Base-by-base conservation (phyloP, 2,329 filamentous ascomycete species). In the Pseudogymnoascus sp. region DNA sequence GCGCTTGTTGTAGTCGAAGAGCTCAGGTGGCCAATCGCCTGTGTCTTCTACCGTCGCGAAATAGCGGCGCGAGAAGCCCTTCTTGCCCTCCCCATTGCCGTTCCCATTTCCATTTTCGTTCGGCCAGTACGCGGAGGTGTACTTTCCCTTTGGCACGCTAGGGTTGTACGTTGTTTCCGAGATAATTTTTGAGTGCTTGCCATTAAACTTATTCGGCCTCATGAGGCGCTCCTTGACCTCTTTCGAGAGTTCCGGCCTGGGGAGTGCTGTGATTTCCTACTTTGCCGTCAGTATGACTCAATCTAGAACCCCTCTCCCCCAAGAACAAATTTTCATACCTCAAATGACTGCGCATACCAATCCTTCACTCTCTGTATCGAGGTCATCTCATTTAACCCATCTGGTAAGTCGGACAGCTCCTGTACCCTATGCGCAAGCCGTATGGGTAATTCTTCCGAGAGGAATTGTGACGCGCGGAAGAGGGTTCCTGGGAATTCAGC, bases 341-440 rank as follows among this genome's bases (percentile, higher is more conserved):
- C 94, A 72, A 99, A 99, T 60, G 94, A 99, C 79, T 99, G 94
- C 67, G 93, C 94, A 76, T 99, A 99, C 94, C 94, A 99, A 72
- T 97, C 92, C 74, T 92, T 89, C 68, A 99, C 94, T 72, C 88
- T 91, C 74, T 88, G 87, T 68, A 99, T 96, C 10, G 94, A 97
- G 39, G 92, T 91, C 94, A 99, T 97, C 69, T 97, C 92, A 74
- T 91, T 96, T 65, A 99, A 84, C 62, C 94, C 94, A 82, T 99
- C 94, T 37, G 94, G 94, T 2, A 99, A 81, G 72, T 91, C 90
- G 65, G 89, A 87, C 63, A 99, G 85, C 78, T 99, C 94, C 76
- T 96, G 90, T 64, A 99, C 94, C 67, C 94, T 90, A 78, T 99
- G 94, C 70, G 94, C 94, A 65, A 99, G 82, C 61, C 94, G 90